phyloP scores from a whole-genome alignment of 441 rosid species.

The Populus hybrid region DNA sequence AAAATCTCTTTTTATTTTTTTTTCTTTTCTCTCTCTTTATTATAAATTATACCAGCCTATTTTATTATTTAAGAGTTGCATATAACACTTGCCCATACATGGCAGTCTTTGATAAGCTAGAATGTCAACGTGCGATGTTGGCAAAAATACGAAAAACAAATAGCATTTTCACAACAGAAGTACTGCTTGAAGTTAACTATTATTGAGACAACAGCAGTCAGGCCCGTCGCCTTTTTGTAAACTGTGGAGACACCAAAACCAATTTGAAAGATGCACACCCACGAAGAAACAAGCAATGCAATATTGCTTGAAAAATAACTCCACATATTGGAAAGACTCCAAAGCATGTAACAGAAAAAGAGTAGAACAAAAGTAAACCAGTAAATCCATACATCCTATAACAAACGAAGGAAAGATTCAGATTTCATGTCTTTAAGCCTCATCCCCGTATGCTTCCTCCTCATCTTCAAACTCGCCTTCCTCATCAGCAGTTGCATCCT shows the following conservation, averaged over 20 bases:
- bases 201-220: too few species aligned
- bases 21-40: too few species aligned
- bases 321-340: neutral
- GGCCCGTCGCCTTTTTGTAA: neutral
- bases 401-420: conserved; percentile 4
- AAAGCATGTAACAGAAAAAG: neutral
- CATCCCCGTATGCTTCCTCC: conserved; percentile 36
- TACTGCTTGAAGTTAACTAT: too few species aligned
- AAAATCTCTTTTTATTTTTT: too few species aligned
- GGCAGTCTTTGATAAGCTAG: neutral
- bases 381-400: conserved; percentile 5
- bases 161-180: neutral
- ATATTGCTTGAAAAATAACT: neutral
- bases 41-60: too few species aligned
- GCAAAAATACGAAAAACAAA: neutral
- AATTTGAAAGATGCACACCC: neutral
- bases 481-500: conserved; percentile 54
- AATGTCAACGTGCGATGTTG: neutral
- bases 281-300: neutral
- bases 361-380: neutral
- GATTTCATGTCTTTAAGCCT: conserved; percentile 17
- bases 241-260: neutral
- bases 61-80: too few species aligned
- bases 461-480: conserved; percentile 41
- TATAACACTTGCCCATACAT: too few species aligned